Conservation (phyloP, 1,139 yeast genomes). For the Debaryomyces psychrophilus region DNA sequence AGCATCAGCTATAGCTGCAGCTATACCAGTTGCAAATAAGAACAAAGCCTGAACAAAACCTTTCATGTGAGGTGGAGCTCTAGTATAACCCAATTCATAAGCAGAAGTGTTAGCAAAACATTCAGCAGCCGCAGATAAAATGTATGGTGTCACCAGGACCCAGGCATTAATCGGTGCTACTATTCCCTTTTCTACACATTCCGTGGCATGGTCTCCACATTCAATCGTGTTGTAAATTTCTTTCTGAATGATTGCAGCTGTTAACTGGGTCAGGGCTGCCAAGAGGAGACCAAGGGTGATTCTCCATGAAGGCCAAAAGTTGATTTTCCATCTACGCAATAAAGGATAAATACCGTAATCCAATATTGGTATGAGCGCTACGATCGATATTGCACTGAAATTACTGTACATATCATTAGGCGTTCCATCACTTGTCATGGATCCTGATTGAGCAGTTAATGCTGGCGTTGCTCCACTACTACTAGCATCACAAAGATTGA, state of each 20-base stretch:
- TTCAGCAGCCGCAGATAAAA: slow-evolving; percentile 65
- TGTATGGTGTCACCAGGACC: slow-evolving; percentile 54
- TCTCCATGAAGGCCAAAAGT: slow-evolving; percentile 41
- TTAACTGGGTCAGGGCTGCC: slow-evolving; percentile 42
- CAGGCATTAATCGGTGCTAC: slow-evolving; percentile 60
- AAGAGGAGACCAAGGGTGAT: slow-evolving; percentile 40
- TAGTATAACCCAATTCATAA: slow-evolving; percentile 70
- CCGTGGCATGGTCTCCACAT: slow-evolving; percentile 47
- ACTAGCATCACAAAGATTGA: slow-evolving; percentile 61
- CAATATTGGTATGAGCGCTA: slow-evolving; percentile 64
- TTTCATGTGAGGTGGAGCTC: slow-evolving; percentile 69
- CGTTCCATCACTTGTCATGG: slow-evolving; percentile 66
- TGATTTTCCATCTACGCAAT: slow-evolving; percentile 50
- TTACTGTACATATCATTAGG: slow-evolving; percentile 73
- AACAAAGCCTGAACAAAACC: slow-evolving; percentile 70
- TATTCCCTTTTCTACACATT: slow-evolving; percentile 47
- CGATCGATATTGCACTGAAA: slow-evolving; percentile 68
- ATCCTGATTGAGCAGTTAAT: slow-evolving; percentile 66
- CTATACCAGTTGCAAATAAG: slow-evolving; percentile 60
- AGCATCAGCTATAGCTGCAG: slow-evolving; percentile 62
- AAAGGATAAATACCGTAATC: slow-evolving; percentile 61
- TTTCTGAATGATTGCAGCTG: slow-evolving; percentile 44
- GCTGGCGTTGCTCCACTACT: slow-evolving; percentile 59
- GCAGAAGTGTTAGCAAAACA: slow-evolving; percentile 71
- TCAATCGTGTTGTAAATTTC: slow-evolving; percentile 39